A percentile compares a stretch with the other conserved stretches of the same genome.
phyloP scores from a whole-genome alignment of 805 yeast genomes.

The Saccharomycopsis schoenii region DNA sequence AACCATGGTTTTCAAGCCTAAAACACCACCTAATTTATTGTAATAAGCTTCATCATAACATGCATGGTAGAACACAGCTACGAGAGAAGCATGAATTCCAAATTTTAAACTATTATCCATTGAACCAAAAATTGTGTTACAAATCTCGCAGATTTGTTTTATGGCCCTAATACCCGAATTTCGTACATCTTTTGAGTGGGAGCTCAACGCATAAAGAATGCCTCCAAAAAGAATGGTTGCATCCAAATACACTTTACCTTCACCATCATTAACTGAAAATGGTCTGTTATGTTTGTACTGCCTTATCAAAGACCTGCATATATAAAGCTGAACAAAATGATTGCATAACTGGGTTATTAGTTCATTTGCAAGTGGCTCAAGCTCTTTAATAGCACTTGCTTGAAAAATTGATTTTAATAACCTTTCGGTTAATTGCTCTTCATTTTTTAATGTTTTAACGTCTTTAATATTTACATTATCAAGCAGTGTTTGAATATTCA shows the following conservation, averaged over 20 bases:
- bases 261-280: constrained; percentile 69
- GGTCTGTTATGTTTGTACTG: constrained; percentile 57
- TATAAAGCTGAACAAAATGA: constrained; percentile 70
- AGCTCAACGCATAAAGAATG: constrained; percentile 70
- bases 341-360: constrained; percentile 61
- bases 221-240: constrained; percentile 67
- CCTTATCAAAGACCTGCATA: constrained; percentile 66
- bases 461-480: constrained; percentile 39
- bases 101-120: constrained; percentile 57
- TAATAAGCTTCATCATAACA: constrained; percentile 87
- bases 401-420: constrained; percentile 65
- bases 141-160: constrained; percentile 48
- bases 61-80: constrained; percentile 77
- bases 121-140: constrained; percentile 58
- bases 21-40: constrained; percentile 78
- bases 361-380: constrained; percentile 53
- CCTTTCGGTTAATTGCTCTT: constrained; percentile 55
- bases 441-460: constrained; percentile 40
- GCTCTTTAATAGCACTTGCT: constrained; percentile 65
- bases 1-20: constrained; percentile 69
- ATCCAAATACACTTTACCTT: constrained; percentile 61
- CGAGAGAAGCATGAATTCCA: constrained; percentile 66
- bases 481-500: constrained; percentile 26
- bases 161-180: constrained; percentile 63
- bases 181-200: constrained; percentile 60